A percentile compares a stretch with the other conserved stretches of the same genome.
Conservation (phyloP, 345 rosid species). For the Boechera stricta region DNA sequence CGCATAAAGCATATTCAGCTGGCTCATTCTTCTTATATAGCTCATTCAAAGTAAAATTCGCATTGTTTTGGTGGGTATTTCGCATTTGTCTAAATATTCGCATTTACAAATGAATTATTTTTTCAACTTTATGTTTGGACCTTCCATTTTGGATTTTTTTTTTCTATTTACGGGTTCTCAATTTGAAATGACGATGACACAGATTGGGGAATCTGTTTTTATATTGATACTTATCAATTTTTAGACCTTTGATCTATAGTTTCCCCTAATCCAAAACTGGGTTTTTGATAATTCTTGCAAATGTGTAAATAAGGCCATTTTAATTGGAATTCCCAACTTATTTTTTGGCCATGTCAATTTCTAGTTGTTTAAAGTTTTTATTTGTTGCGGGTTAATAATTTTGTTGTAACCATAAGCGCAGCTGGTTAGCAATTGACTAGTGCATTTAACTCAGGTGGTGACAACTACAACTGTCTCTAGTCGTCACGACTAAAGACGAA, state of each 20-base stretch:
- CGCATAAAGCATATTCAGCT: background rate
- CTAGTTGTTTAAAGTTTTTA: background rate
- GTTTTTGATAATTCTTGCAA: background rate
- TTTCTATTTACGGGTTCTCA: constrained; percentile 4
- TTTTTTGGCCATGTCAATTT: background rate
- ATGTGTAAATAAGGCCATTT: background rate
- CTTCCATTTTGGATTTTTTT: constrained; percentile 12
- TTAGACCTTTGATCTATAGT: background rate
- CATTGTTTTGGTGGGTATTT: constrained; percentile 13
- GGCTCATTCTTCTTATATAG: background rate
- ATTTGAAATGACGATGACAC: background rate
- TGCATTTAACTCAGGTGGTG: background rate
- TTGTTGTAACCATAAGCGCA: background rate
- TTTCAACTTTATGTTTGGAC: constrained; percentile 17
- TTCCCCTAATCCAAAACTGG: background rate
- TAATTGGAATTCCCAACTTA: background rate
- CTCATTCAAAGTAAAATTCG: constrained; percentile 9
- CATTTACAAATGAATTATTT: background rate
- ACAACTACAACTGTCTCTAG: background rate
- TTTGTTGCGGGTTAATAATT: too few relatives aligned
- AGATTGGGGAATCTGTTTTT: background rate
- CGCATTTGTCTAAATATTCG: constrained; percentile 18
- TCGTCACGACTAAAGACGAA: background rate
- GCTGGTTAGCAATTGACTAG: background rate
- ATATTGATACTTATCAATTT: background rate